Conservation (phyloP, 2,329 filamentous ascomycete species). For the Arthrobotrys entomopaga region DNA sequence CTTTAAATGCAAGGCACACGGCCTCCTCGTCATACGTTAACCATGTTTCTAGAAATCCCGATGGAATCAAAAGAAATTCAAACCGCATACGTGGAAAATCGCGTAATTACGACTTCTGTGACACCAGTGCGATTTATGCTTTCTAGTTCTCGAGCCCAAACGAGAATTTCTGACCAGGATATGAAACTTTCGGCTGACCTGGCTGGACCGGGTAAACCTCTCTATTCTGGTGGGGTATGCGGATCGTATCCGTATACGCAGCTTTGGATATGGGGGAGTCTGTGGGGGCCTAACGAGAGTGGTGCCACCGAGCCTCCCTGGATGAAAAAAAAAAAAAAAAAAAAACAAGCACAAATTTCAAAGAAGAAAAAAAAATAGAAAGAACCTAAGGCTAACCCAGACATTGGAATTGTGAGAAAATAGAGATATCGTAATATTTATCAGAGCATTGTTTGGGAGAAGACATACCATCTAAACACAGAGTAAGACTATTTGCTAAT, state of each 20-base stretch:
- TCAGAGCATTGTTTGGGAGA: no score
- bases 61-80: neutral
- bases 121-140: no score
- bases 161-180: neutral
- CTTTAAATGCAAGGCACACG: neutral
- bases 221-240: neutral
- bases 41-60: neutral
- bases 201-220: neutral
- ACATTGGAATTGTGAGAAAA: no score
- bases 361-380: neutral
- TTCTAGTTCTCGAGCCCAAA: no score
- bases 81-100: neutral
- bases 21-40: neutral
- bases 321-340: neutral
- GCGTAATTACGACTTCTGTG: slow-evolving; percentile 3
- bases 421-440: no score
- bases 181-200: neutral
- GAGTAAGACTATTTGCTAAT: slow-evolving; percentile 3
- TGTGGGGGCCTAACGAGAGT: slow-evolving; percentile 8
- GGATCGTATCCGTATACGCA: neutral
- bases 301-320: neutral
- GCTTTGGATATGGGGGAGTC: slow-evolving; percentile 7
- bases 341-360: neutral
- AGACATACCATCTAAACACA: neutral
- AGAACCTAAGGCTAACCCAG: neutral